phyloP scores from a whole-genome alignment of 805 yeast genomes.

The Diddensiella transvaalensis region DNA sequence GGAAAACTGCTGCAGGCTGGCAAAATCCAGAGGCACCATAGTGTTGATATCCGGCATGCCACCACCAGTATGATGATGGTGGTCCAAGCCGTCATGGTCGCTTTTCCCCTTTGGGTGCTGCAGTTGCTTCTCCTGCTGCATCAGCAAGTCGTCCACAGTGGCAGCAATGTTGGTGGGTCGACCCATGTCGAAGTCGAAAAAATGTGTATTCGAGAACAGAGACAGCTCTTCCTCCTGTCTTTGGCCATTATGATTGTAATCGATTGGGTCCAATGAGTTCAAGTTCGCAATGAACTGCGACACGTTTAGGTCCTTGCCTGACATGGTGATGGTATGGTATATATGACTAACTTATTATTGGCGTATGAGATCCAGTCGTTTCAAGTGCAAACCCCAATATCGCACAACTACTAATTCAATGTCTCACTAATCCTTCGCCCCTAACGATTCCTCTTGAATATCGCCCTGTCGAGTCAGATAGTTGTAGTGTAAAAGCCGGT shows the following conservation, averaged over 20 bases:
- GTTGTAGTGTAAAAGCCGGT: no score
- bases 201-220: slow-evolving; percentile 41
- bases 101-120: slow-evolving; percentile 26
- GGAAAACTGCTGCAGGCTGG: slow-evolving; percentile 31
- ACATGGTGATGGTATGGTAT: slow-evolving; percentile 9
- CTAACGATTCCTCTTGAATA: no score
- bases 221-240: slow-evolving; percentile 36
- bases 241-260: slow-evolving; percentile 2
- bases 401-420: no score
- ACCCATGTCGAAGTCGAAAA: slow-evolving; percentile 44
- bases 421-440: no score
- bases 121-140: slow-evolving; percentile 38
- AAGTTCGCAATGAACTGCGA: slow-evolving; percentile 33
- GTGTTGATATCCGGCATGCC: slow-evolving; percentile 4
- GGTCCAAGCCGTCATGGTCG: slow-evolving; percentile 3
- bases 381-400: not conserved
- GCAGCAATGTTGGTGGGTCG: slow-evolving; percentile 40
- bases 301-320: slow-evolving; percentile 27
- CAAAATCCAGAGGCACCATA: slow-evolving; percentile 25
- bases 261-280: slow-evolving; percentile 32
- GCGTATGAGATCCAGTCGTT: not conserved
- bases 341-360: not conserved
- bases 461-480: no score
- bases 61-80: not conserved
- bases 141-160: slow-evolving; percentile 37